Evolutionary conservation across 2,329 filamentous ascomycete species (phyloP).

Genomic region (Curvularia spicifera): DNA sequence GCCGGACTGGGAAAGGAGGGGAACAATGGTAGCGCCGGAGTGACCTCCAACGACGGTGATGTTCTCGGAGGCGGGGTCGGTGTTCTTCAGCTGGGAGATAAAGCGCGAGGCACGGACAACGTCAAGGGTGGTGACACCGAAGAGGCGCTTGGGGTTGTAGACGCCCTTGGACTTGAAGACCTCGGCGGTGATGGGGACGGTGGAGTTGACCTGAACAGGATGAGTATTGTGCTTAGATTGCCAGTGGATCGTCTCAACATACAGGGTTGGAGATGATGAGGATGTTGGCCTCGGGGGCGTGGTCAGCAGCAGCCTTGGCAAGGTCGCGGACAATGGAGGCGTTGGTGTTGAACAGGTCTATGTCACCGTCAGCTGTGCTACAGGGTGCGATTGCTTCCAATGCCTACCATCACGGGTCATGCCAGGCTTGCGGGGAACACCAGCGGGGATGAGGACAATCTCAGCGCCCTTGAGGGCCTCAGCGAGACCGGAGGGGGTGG

Average conservation of each 20-base stretch:
- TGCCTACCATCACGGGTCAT: constrained; percentile 90
- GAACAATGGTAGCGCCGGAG: constrained; percentile 97
- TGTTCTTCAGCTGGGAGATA: constrained; percentile 91
- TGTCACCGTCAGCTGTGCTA: constrained; percentile 19
- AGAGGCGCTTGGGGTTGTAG: constrained; percentile 99
- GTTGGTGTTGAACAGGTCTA: constrained; percentile 99
- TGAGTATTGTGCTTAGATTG: constrained; percentile 13
- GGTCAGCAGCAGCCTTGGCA: constrained; percentile 89
- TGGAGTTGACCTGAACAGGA: constrained; percentile 80
- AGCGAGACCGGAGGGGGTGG: constrained; percentile 75
- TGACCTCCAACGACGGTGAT: constrained; percentile 97
- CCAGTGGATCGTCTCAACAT: constrained; percentile 34
- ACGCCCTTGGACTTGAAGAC: constrained; percentile 94
- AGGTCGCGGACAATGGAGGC: constrained; percentile 98
- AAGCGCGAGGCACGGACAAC: constrained; percentile 97
- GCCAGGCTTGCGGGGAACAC: constrained; percentile 98
- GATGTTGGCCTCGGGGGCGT: constrained; percentile 89
- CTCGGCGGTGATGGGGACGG: constrained; percentile 96
- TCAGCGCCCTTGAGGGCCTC: constrained; percentile 84
- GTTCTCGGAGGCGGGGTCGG: constrained; percentile 89
- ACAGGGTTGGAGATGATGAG: constrained; percentile 98
- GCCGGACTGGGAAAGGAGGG: constrained; percentile 92
- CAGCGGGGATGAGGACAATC: constrained; percentile 96
- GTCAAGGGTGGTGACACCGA: constrained; percentile 99
- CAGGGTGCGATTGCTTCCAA: background rate